A percentile compares a stretch with the other conserved stretches of the same genome.
phyloP scores from a whole-genome alignment of 805 yeast genomes.

The Blastobotrys robertii region DNA sequence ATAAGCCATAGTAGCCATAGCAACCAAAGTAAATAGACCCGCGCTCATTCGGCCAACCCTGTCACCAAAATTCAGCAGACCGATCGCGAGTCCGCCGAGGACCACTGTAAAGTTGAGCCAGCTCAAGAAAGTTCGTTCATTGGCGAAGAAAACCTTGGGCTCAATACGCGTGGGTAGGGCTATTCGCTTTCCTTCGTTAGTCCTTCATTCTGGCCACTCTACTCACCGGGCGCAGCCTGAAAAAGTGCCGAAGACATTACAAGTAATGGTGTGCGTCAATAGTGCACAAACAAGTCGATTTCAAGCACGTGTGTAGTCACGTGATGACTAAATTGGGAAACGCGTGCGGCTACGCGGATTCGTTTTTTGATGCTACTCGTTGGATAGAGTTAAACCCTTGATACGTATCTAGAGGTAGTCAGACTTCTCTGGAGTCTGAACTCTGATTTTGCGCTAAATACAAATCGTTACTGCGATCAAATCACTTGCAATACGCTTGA shows the following conservation, averaged over 20 bases:
- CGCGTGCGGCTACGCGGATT: too few relatives aligned
- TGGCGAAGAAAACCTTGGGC: conserved; percentile 98
- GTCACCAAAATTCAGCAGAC: conserved; percentile 93
- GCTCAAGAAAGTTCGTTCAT: conserved; percentile 94
- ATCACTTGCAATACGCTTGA: too few relatives aligned
- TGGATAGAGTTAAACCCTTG: too few relatives aligned
- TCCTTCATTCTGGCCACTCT: neutral
- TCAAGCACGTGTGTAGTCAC: too few relatives aligned
- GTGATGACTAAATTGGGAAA: too few relatives aligned
- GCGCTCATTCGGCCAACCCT: conserved; percentile 87
- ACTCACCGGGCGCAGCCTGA: conserved; percentile 60
- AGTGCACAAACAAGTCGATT: neutral
- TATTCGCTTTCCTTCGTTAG: conserved; percentile 60
- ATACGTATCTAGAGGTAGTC: too few relatives aligned
- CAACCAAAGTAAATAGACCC: conserved; percentile 85
- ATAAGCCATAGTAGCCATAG: conserved; percentile 96
- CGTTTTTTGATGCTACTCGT: too few relatives aligned
- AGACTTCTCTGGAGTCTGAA: too few relatives aligned
- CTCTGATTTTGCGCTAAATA: too few relatives aligned
- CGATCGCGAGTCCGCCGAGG: conserved; percentile 93
- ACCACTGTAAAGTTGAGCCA: conserved; percentile 99
- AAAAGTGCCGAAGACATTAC: conserved; percentile 60
- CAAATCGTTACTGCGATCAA: too few relatives aligned
- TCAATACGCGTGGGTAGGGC: conserved; percentile 97
- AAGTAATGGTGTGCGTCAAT: neutral